These are phyloP conservation scores for Mrakia blollopis DNA, from an alignment of 768 basidiomycete genomes.

Conservation along the genomic window DNA sequence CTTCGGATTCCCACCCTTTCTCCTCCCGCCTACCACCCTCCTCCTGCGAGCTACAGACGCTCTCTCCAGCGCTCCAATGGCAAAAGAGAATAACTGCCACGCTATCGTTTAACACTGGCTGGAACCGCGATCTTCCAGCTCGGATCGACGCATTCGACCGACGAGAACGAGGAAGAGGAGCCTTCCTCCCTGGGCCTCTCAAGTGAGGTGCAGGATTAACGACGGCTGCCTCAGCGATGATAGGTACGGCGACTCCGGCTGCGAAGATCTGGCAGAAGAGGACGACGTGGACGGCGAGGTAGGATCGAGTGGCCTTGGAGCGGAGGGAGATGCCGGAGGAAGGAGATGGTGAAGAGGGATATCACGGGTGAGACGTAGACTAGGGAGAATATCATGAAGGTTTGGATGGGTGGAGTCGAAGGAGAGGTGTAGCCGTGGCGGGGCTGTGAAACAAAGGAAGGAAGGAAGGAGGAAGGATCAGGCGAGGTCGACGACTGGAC, in stretches of 20 bases:
- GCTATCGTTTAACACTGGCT: background rate
- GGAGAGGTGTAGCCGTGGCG: background rate
- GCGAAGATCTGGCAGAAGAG: background rate
- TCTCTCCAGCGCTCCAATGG: background rate
- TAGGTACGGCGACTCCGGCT: background rate
- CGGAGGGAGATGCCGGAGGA: no score
- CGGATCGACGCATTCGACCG: background rate
- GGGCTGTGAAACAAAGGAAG: background rate
- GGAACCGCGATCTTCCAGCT: background rate
- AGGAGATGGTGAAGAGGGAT: background rate
- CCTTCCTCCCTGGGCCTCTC: background rate
- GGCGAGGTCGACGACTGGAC: background rate
- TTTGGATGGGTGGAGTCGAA: background rate
- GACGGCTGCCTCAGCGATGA: background rate
- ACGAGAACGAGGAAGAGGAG: background rate
- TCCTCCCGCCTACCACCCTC: background rate
- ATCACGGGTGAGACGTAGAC: no score
- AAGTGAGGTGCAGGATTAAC: background rate
- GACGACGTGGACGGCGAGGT: background rate
- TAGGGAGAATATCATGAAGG: background rate
- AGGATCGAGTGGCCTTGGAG: background rate
- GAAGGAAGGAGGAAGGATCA: background rate
- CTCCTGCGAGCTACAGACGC: background rate
- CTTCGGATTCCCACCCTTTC: background rate
- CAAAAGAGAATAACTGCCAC: background rate